phyloP scores from a whole-genome alignment of 495 filamentous ascomycete genomes.

The Neurospora intermedia region DNA sequence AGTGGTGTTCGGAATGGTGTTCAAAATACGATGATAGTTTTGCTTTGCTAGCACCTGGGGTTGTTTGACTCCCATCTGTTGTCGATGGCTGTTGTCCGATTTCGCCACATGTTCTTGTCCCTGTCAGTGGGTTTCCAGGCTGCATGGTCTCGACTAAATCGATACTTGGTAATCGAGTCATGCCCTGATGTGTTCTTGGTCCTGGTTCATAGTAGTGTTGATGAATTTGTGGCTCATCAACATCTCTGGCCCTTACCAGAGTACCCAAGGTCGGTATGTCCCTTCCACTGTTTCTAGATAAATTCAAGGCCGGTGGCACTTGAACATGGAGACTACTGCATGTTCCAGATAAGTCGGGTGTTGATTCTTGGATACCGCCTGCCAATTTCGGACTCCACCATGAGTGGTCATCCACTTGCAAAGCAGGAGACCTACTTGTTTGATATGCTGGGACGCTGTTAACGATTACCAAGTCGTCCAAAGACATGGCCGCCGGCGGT shows the following conservation, averaged over 20 bases:
- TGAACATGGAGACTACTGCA: conserved; percentile 4
- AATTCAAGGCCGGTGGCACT: not conserved
- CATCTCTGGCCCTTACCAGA: not conserved
- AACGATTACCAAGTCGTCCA: conserved; percentile 11
- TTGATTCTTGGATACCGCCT: conserved; percentile 6
- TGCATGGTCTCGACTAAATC: not conserved
- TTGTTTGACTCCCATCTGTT: not conserved
- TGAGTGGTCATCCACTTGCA: conserved; percentile 1
- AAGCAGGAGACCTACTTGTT: conserved; percentile 1
- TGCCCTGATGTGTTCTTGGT: not conserved
- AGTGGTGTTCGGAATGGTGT: not conserved
- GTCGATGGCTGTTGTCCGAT: not conserved
- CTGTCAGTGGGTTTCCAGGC: not conserved
- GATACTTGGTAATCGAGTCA: not conserved
- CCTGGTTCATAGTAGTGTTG: not conserved
- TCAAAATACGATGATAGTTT: not conserved
- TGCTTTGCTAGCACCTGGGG: not conserved
- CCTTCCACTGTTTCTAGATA: not conserved
- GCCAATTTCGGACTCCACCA: conserved; percentile 16
- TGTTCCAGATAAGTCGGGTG: conserved; percentile 6
- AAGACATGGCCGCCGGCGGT: conserved; percentile 11
- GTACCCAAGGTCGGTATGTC: not conserved
- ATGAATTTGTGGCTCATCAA: not conserved
- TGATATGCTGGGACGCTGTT: conserved; percentile 4
- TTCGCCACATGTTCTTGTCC: not conserved